Evolutionary conservation across 768 basidiomycete genomes (phyloP), one percentile per base, ranked within the genome.

Genomic region (Russula lepida): DNA sequence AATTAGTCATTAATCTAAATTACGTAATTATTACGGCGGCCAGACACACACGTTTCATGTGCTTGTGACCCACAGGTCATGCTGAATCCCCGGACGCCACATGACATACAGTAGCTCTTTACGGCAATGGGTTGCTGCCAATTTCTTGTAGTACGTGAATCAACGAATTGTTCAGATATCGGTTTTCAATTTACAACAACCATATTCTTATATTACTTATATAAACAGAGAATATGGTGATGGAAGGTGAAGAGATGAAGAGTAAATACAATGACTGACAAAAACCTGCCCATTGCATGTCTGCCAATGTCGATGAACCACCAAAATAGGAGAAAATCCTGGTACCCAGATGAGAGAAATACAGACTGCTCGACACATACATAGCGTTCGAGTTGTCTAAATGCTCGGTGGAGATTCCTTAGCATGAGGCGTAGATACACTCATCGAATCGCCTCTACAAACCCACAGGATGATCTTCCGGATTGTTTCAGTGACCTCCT

Each of bases 401-500:
- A 28, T n/a, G n/a, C n/a, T 54, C 11, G 41, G 54, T 23, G 23
- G 37, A n/a, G 30, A 43, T 41, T 11, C 35, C 47, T 28, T 49
- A 30, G n/a, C 17, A 51, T 33, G 47, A 25, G 30, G 23, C 17
- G 9, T 27, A 4, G 30, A 13, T 30, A 27, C 57, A 51, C 49
- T 61, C 57, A 54, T 52, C 21, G 49, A 59, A 43, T 61, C 56
- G 46, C 46, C 46, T 37, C 48, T 54, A 66, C 76, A 80, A 12
- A 85, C 75, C 84, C 85, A 87, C 11, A 79, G 64, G n/a, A 86
- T 74, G 39, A 85, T 81, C 54, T 78, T 74, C 69, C 77, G 79
- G 64, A 88, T 80, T 12, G 84, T 81, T 23, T 85, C 82, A 11
- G 84, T 85, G 25, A 88, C 86, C 59, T 88, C 80, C 65, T 82